Evolutionary conservation across 164 flowering plant species (phyloP).

Genomic region (Dillenia turbinata): DNA sequence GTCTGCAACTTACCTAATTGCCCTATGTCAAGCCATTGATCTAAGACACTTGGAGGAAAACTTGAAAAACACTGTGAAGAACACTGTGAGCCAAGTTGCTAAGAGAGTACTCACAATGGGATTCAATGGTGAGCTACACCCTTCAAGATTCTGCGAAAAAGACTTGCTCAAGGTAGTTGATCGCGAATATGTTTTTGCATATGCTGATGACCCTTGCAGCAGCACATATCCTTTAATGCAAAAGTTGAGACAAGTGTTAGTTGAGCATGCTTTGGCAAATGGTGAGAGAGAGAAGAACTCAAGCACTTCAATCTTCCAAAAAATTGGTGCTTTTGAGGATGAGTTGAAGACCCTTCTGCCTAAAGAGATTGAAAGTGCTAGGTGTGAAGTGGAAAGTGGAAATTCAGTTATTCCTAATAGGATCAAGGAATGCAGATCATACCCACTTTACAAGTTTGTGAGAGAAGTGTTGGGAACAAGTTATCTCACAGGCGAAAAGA

Average conservation of each 20-base stretch:
- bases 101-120: slow-evolving; percentile 43
- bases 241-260: slow-evolving; percentile 50
- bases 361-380: slow-evolving; percentile 43
- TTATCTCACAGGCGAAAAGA: slow-evolving; percentile 46
- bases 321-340: slow-evolving; percentile 48
- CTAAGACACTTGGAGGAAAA: slow-evolving; percentile 66
- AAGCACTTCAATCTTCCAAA: slow-evolving; percentile 38
- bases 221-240: slow-evolving; percentile 49
- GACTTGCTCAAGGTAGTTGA: slow-evolving; percentile 58
- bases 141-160: slow-evolving; percentile 55
- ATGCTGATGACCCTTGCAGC: slow-evolving; percentile 57
- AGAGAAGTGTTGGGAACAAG: slow-evolving; percentile 42
- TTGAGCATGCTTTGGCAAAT: slow-evolving; percentile 45
- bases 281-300: slow-evolving; percentile 31
- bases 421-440: slow-evolving; percentile 58
- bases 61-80: slow-evolving; percentile 43
- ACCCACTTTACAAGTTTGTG: slow-evolving; percentile 51
- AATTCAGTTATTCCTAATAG: slow-evolving; percentile 27
- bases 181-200: slow-evolving; percentile 39
- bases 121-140: slow-evolving; percentile 52
- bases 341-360: slow-evolving; percentile 48
- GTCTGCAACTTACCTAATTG: slow-evolving; percentile 52
- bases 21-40: slow-evolving; percentile 58
- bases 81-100: slow-evolving; percentile 45
- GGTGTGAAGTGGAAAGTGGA: slow-evolving; percentile 29